A percentile compares a stretch with the other conserved stretches of the same genome.
Evolutionary conservation across 2,329 filamentous ascomycete genomes (phyloP).

Genomic region (Ceratocystis cubensis): DNA sequence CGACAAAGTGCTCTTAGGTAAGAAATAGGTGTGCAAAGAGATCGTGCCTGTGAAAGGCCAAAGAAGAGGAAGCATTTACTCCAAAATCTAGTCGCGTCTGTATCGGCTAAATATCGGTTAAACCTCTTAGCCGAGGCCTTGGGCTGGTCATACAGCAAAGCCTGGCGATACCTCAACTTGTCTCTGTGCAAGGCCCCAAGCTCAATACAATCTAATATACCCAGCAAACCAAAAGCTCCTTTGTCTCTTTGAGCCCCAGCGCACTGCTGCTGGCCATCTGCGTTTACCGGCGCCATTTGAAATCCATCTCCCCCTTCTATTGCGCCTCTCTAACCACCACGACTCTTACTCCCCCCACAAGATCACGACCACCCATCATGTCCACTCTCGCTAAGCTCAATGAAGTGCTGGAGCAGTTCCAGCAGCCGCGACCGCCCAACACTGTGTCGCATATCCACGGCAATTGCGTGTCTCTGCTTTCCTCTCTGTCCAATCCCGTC

Average conservation of each 20-base stretch:
- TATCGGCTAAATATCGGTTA: slow-evolving; percentile 10
- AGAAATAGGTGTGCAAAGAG: background rate
- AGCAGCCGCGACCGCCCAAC: slow-evolving; percentile 39
- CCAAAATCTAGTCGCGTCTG: background rate
- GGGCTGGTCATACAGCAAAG: no score
- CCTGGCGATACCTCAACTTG: no score
- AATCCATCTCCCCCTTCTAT: background rate
- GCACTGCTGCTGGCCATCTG: background rate
- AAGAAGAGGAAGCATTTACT: background rate
- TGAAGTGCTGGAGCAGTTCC: slow-evolving; percentile 49
- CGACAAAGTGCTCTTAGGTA: background rate
- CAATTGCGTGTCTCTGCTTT: slow-evolving; percentile 55
- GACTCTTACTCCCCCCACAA: background rate
- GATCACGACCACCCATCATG: slow-evolving; percentile 36
- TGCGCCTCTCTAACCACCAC: background rate
- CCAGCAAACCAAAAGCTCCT: no score
- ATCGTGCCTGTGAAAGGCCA: background rate
- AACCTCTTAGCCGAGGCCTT: background rate
- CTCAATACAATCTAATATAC: no score
- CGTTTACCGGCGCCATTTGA: background rate
- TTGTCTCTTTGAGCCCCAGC: background rate
- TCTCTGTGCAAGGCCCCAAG: no score
- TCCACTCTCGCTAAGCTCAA: slow-evolving; percentile 51
- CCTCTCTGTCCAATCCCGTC: slow-evolving; percentile 58
- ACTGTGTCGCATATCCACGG: slow-evolving; percentile 47